Percentiles rank a stretch among this genome's conserved stretches.
Evolutionary conservation across 371 early-diverging fungal genomes (phyloP).

Genomic region (Umbelopsis sp.): DNA sequence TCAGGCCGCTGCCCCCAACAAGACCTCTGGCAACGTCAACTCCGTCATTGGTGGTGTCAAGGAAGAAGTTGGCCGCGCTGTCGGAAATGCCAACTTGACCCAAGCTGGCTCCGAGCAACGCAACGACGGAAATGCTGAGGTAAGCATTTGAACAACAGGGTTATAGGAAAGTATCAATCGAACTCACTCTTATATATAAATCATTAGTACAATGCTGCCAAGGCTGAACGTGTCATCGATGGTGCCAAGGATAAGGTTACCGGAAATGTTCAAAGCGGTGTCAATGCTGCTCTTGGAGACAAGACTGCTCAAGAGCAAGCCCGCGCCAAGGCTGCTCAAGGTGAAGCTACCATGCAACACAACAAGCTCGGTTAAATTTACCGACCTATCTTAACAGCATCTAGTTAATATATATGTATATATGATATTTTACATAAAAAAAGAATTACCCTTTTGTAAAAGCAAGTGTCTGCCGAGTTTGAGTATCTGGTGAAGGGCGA

Average conservation of each 20-base stretch:
- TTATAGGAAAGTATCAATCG: too few species aligned
- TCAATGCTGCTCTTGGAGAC: conserved; percentile 11
- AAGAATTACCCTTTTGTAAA: too few species aligned
- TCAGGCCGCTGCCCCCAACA: neutral
- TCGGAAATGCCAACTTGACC: conserved; percentile 20
- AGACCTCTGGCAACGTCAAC: conserved; percentile 12
- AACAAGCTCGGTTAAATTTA: conserved; percentile 13
- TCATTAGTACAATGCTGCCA: conserved; percentile 16
- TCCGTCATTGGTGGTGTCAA: conserved; percentile 14
- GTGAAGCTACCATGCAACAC: conserved; percentile 7
- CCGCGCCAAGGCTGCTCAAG: conserved; percentile 3
- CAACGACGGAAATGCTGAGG: conserved; percentile 14
- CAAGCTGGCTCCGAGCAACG: conserved; percentile 19
- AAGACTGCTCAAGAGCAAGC: conserved; percentile 5
- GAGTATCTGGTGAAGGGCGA: too few species aligned
- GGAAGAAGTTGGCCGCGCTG: conserved; percentile 15
- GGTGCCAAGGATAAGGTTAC: conserved; percentile 12
- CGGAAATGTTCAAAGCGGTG: conserved; percentile 12
- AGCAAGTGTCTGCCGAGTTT: too few species aligned
- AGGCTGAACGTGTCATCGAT: conserved; percentile 9
- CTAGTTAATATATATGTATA: too few species aligned
- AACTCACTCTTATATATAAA: too few species aligned
- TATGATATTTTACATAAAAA: too few species aligned
- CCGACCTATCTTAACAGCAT: too few species aligned
- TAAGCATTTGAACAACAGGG: too few species aligned